These are phyloP conservation scores for Cubamyces lactineus DNA, from an alignment of 768 basidiomycete genomes.

Conservation along the genomic window DNA sequence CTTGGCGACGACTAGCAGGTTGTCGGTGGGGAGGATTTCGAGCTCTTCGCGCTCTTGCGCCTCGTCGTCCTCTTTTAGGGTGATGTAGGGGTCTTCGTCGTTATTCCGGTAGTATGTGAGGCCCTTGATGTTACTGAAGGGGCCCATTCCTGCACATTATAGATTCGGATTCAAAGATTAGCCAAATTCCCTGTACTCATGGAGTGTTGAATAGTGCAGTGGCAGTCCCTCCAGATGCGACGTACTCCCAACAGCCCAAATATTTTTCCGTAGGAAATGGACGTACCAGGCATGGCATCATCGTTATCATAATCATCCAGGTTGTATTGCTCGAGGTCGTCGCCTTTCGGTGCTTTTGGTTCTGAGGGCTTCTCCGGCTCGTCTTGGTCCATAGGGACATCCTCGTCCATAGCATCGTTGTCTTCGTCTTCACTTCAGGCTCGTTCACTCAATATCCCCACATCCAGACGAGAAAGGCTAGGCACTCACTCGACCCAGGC, in stretches of 20 bases:
- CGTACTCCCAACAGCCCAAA: neutral
- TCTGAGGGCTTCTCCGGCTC: neutral
- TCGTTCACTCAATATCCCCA: constrained; percentile 25
- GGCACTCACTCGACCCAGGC: constrained; percentile 89
- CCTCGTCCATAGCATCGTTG: constrained; percentile 63
- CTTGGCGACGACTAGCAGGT: constrained; percentile 89
- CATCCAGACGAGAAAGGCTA: neutral
- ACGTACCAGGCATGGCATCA: constrained; percentile 42
- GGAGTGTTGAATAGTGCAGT: neutral
- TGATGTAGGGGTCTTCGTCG: constrained; percentile 95
- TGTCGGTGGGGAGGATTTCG: constrained; percentile 88
- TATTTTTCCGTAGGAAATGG: neutral
- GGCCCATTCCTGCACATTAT: constrained; percentile 56
- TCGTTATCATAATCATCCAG: constrained; percentile 94
- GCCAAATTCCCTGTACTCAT: neutral
- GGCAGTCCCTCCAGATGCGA: neutral
- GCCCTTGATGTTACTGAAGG: constrained; percentile 96
- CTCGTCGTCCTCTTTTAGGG: constrained; percentile 86
- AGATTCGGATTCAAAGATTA: constrained; percentile 9
- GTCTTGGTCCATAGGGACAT: constrained; percentile 45
- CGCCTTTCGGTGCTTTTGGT: constrained; percentile 33
- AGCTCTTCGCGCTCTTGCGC: constrained; percentile 89
- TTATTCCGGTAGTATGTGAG: constrained; percentile 90
- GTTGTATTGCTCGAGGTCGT: constrained; percentile 86
- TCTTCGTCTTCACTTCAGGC: constrained; percentile 52